A percentile compares a stretch with the other conserved stretches of the same genome.
These are phyloP conservation scores for Trichoderma asperelloides DNA, from an alignment of 495 filamentous ascomycete genomes.

Conservation along the genomic window DNA sequence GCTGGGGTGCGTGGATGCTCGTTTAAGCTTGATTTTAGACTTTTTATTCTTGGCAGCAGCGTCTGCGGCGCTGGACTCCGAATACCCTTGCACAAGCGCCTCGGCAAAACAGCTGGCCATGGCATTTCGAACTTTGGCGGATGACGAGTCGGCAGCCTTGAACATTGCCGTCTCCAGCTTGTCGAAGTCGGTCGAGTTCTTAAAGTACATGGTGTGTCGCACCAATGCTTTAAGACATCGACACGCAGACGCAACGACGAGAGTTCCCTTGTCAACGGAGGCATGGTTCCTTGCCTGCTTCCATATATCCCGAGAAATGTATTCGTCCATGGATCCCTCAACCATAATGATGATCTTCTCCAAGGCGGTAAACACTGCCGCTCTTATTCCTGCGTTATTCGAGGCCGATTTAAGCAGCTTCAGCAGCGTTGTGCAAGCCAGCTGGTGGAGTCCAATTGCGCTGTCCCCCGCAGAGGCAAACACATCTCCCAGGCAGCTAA, in stretches of 20 bases:
- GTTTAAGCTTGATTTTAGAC: constrained; percentile 64
- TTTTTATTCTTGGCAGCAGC: constrained; percentile 60
- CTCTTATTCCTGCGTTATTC: constrained; percentile 72
- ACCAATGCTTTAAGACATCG: constrained; percentile 69
- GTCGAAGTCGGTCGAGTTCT: constrained; percentile 88
- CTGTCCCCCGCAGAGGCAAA: constrained; percentile 88
- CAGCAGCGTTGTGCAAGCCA: constrained; percentile 60
- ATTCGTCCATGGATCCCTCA: constrained; percentile 69
- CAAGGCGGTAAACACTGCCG: constrained; percentile 71
- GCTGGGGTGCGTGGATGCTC: constrained; percentile 44
- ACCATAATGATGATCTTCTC: constrained; percentile 69
- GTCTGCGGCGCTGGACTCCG: constrained; percentile 47
- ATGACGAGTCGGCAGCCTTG: constrained; percentile 75
- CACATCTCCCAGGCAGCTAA: constrained; percentile 79
- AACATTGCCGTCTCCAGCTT: constrained; percentile 68
- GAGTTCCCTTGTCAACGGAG: constrained; percentile 67
- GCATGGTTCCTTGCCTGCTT: constrained; percentile 77
- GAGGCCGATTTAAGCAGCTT: constrained; percentile 74
- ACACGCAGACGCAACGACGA: constrained; percentile 74
- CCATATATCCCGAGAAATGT: constrained; percentile 81
- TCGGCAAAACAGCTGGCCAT: constrained; percentile 80
- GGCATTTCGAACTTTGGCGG: constrained; percentile 65
- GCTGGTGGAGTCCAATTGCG: constrained; percentile 72
- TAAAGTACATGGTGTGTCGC: constrained; percentile 66
- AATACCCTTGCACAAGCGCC: constrained; percentile 70